Percentiles rank a stretch among this genome's conserved stretches.
Conservation (phyloP, 1,284 basidiomycete genomes). For the Ganoderma sp. region DNA sequence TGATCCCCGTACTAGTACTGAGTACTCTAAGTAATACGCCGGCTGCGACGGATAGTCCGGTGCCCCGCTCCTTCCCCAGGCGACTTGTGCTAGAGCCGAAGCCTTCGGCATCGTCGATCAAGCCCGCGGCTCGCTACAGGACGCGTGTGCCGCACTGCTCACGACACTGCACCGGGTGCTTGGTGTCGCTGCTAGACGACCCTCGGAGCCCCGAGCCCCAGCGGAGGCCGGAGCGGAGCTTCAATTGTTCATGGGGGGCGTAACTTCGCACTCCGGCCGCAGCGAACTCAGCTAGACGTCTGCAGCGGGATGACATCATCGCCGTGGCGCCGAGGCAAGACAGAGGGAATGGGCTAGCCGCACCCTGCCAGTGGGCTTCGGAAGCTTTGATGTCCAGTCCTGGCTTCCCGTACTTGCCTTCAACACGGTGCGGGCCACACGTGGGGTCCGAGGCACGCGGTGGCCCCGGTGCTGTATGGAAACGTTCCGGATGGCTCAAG, state of each 20-base stretch:
- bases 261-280: not conserved
- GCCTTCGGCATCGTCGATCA: not conserved
- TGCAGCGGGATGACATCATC: not conserved
- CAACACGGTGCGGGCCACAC: not conserved
- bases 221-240: not conserved
- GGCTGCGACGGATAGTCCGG: not conserved
- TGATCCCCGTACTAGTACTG: not conserved
- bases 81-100: not conserved
- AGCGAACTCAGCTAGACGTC: not conserved
- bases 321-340: not conserved
- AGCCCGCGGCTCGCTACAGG: not conserved
- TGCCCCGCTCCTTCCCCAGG: not conserved
- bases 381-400: not conserved
- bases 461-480: not conserved
- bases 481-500: not conserved
- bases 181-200: not conserved
- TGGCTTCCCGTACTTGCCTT: not conserved
- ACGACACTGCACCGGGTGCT: not conserved
- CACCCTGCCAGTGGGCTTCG: not conserved
- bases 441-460: slow-evolving; percentile 1
- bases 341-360: not conserved
- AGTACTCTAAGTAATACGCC: not conserved
- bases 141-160: not conserved
- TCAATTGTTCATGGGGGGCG: not conserved
- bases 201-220: not conserved